Conservation (phyloP, 1,284 basidiomycete species). For the Leucoagaricus sp. region DNA sequence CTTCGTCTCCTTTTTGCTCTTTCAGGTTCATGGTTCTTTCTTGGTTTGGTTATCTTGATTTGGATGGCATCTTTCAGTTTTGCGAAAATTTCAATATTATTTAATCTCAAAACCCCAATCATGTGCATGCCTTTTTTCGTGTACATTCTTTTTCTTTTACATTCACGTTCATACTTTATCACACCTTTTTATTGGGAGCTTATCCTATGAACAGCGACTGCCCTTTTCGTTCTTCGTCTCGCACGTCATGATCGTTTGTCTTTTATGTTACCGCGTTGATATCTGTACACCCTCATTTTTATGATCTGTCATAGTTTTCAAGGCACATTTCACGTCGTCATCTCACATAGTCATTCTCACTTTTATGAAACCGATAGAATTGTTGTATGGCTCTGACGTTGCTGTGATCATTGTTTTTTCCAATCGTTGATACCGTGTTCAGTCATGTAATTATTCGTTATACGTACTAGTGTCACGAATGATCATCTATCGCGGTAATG, state of each 20-base stretch:
- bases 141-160: background rate
- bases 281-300: background rate
- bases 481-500: background rate
- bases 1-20: background rate
- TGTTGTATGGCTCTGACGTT: background rate
- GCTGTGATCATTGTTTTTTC: background rate
- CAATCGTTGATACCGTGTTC: background rate
- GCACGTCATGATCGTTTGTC: background rate
- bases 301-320: slow-evolving; percentile 6
- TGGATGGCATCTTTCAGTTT: slow-evolving; percentile 2
- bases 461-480: background rate
- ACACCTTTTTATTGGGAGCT: slow-evolving; percentile 5
- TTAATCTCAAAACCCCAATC: slow-evolving; percentile 8
- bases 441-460: background rate
- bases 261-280: background rate
- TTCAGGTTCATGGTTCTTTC: background rate
- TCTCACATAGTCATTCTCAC: background rate
- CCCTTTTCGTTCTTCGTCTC: background rate
- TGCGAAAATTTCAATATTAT: slow-evolving; percentile 1
- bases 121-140: background rate
- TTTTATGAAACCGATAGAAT: background rate
- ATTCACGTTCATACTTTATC: slow-evolving; percentile 13
- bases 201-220: background rate
- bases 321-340: background rate
- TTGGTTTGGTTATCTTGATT: background rate